These are phyloP conservation scores for Corylus avellana DNA, from an alignment of 306 rosid genomes.

Conservation along the genomic window DNA sequence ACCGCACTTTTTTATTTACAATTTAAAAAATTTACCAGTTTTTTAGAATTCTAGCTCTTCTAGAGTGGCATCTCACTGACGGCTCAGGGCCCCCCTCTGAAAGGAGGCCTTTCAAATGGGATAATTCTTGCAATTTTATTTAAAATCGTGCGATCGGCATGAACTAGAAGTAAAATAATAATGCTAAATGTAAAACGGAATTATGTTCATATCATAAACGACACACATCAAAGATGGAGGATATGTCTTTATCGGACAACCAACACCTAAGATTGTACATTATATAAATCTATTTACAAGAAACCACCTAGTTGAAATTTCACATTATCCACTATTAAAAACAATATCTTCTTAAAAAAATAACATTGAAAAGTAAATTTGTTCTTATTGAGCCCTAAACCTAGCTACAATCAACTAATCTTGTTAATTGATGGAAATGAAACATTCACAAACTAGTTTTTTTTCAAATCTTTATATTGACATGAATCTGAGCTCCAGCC, in stretches of 20 bases:
- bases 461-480: conserved; percentile 21
- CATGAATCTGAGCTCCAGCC: conserved; percentile 19
- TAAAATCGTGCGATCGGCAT: no score
- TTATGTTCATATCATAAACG: no score
- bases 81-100: no score
- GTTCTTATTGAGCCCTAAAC: neutral
- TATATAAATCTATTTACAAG: neutral
- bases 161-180: no score
- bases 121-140: no score
- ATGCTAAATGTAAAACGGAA: no score
- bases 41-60: no score
- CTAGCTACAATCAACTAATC: conserved; percentile 26
- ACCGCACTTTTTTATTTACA: no score
- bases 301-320: neutral
- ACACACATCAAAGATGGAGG: no score
- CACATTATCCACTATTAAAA: neutral
- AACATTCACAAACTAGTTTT: neutral
- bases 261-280: neutral
- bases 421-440: conserved; percentile 2
- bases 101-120: no score
- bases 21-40: no score
- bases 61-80: no score
- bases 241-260: neutral
- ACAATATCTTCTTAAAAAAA: neutral
- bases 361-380: neutral